phyloP scores from a whole-genome alignment of 441 rosid species.

The Hypseocharis bilobata region DNA sequence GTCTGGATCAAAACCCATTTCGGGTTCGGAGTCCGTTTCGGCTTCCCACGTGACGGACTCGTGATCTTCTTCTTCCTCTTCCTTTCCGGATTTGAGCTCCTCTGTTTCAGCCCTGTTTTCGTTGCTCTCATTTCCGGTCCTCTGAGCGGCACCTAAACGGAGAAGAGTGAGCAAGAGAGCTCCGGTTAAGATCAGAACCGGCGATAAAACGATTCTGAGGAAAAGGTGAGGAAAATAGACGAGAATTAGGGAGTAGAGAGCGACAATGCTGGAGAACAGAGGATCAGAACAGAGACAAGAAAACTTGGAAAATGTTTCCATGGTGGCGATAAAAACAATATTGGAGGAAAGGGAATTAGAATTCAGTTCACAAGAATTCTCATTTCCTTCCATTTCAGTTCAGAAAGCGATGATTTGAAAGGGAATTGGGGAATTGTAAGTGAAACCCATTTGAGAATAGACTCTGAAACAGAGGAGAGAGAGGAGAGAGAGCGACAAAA shows the following conservation, averaged over 20 bases:
- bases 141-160: constrained; percentile 34
- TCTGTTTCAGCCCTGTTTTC: neutral
- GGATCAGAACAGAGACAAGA: constrained; percentile 28
- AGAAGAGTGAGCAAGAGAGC: constrained; percentile 43
- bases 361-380: constrained; percentile 7
- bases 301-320: neutral
- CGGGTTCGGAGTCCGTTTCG: neutral
- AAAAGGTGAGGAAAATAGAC: constrained; percentile 40
- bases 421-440: neutral
- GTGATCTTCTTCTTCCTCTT: constrained; percentile 10
- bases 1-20: constrained; percentile 1
- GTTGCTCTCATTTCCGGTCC: constrained; percentile 1
- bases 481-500: neutral
- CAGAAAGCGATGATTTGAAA: neutral
- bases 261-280: constrained; percentile 44
- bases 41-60: constrained; percentile 5
- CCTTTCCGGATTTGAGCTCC: neutral
- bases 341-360: neutral
- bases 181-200: constrained; percentile 33
- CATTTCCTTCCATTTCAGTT: constrained; percentile 23
- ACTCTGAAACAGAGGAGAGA: too few species aligned
- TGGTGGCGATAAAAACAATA: neutral
- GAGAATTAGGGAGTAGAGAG: constrained; percentile 40
- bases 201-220: constrained; percentile 34
- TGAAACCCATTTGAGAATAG: neutral